A percentile compares a stretch with the other conserved stretches of the same genome.
Evolutionary conservation across 2,329 filamentous ascomycete genomes (phyloP).

Genomic region (Rasamsonia emersonii): DNA sequence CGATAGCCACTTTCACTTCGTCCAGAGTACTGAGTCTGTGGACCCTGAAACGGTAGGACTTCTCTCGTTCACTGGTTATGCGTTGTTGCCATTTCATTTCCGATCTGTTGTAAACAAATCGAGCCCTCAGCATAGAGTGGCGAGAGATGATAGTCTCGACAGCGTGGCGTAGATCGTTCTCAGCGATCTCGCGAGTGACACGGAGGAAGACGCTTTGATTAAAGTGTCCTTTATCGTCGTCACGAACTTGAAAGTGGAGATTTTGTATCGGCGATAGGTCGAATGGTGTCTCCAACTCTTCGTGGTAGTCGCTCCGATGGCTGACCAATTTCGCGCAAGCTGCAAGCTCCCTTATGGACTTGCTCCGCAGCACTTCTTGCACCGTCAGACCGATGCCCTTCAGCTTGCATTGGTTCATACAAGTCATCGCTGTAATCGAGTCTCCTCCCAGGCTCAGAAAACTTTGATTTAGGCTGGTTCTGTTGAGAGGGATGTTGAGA

Average conservation of each 20-base stretch:
- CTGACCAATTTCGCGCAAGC: conserved; percentile 20
- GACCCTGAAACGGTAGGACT: conserved; percentile 19
- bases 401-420: conserved; percentile 40
- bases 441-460: conserved; percentile 42
- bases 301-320: conserved; percentile 22
- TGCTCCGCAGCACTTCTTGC: conserved; percentile 41
- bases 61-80: conserved; percentile 20
- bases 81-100: conserved; percentile 17
- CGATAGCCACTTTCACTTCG: conserved; percentile 17
- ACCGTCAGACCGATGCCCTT: conserved; percentile 38
- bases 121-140: conserved; percentile 31
- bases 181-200: conserved; percentile 18
- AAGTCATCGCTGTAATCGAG: conserved; percentile 44
- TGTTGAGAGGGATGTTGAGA: conserved; percentile 26
- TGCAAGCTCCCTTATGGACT: conserved; percentile 35
- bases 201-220: conserved; percentile 31
- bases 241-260: conserved; percentile 27
- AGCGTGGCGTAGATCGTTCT: conserved; percentile 16
- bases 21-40: conserved; percentile 14
- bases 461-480: conserved; percentile 26
- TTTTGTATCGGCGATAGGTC: conserved; percentile 29
- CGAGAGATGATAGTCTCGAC: conserved; percentile 23
- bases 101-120: conserved; percentile 17
- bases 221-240: conserved; percentile 27
- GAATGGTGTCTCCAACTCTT: conserved; percentile 26